Base-by-base conservation (phyloP, 1,284 basidiomycete genomes). In the Ceratorhiza oryzae-sativae region DNA sequence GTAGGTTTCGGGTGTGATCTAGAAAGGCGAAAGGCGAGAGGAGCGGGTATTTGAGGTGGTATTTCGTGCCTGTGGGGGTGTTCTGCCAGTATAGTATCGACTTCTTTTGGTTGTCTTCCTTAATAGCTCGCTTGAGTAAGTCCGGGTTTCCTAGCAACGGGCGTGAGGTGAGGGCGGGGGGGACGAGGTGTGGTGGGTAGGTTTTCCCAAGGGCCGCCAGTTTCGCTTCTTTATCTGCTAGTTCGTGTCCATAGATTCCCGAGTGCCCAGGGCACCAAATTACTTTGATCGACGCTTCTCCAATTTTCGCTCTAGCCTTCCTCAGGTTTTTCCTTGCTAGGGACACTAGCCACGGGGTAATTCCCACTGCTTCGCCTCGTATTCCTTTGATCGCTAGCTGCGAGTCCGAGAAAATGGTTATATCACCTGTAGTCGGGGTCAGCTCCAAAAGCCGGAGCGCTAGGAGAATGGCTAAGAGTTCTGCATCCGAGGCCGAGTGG, bases 181-280 rank as follows among this genome's bases (percentile, higher is more conserved):
- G 58, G 2, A 60, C 23, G 2, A 39, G 15, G 32, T 18, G 34
- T n/a, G 9, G 58, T 20, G 32, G 34, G 36, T 60, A 60, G 10
- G 5, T 10, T 42, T 36, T 46, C 20, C 48, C 58, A 20, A 20
- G 71, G 12, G 70, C 55, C 12, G 56, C 59, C 8, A 20, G 27
- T 30, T 49, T 49, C 1, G 74, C 72, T 18, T 15, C 46, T 5
- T 46, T 25, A 60, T 75, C 74, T 13, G 73, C 73, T 15, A 42
- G 23, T 23, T 71, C 67, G 51, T 75, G 74, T 2, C 74, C 73
- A 6, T 36, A 20, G 25, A 71, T 60, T 13, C 53, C 73, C 27
- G 20, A 36, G 30, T 75, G 74, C 3, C 73, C 74, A 18, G 74
- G 73, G 9, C 71, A 27, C 74, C 74, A 75, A 2, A n/a, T n/a